A percentile compares a stretch with the other conserved stretches of the same genome.
Evolutionary conservation across 306 rosid species (phyloP).

Genomic region (Vigna trinervia): DNA sequence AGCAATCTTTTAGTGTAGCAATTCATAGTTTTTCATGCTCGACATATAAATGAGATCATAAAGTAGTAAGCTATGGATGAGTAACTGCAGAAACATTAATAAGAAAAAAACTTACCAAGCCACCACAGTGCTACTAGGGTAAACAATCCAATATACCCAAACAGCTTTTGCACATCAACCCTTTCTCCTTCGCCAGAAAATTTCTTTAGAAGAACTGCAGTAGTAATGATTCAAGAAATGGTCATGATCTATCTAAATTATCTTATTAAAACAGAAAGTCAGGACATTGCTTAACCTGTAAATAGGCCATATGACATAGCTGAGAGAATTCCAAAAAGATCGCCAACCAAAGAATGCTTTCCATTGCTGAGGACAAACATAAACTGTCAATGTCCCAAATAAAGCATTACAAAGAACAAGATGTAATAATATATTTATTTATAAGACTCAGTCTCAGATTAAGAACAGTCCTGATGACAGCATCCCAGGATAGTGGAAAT

Average conservation of each 20-base stretch:
- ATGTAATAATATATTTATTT: slow-evolving; percentile 23
- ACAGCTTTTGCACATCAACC: slow-evolving; percentile 86
- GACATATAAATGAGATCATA: slow-evolving; percentile 20
- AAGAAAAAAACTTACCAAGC: slow-evolving; percentile 62
- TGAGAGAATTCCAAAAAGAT: slow-evolving; percentile 87
- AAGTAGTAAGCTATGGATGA: slow-evolving; percentile 4
- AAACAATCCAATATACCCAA: slow-evolving; percentile 90
- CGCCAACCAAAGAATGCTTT: slow-evolving; percentile 78
- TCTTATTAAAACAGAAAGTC: slow-evolving; percentile 18
- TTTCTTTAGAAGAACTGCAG: slow-evolving; percentile 82
- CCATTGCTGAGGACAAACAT: slow-evolving; percentile 65
- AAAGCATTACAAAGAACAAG: slow-evolving; percentile 45
- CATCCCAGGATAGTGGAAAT: slow-evolving; percentile 8
- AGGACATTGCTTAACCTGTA: slow-evolving; percentile 66
- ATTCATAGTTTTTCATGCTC: slow-evolving; percentile 9
- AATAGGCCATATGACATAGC: slow-evolving; percentile 85
- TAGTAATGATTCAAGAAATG: slow-evolving; percentile 12
- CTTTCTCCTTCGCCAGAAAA: slow-evolving; percentile 84
- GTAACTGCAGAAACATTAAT: slow-evolving; percentile 21
- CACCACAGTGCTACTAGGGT: slow-evolving; percentile 87
- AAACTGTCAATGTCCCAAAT: slow-evolving; percentile 53
- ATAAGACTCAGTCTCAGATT: neutral
- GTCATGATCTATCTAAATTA: slow-evolving; percentile 20
- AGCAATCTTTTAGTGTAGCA: slow-evolving; percentile 6
- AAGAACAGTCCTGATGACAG: slow-evolving; percentile 15